A percentile compares a stretch with the other conserved stretches of the same genome.
phyloP scores from a whole-genome alignment of 192 early-diverging fungal species.

The Gamsiella multidivaricata region DNA sequence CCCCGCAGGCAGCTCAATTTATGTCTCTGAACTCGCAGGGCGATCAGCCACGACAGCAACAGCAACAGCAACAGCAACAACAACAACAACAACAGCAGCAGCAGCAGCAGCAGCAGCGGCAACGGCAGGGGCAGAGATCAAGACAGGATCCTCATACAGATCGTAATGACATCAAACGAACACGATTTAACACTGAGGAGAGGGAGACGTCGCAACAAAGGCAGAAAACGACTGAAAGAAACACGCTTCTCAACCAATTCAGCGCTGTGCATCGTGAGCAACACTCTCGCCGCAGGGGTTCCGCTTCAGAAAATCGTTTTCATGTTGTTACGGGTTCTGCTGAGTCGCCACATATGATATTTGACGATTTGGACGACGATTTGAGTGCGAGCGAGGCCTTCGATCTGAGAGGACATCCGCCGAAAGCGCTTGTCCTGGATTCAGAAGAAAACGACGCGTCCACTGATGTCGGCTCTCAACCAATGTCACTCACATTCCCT shows the following conservation, averaged over 20 bases:
- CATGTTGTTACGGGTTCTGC: neutral
- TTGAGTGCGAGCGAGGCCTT: neutral
- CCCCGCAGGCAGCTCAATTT: neutral
- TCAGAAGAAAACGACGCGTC: constrained; percentile 13
- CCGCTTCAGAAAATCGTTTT: neutral
- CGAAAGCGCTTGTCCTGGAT: neutral
- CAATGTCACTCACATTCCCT: constrained; percentile 38
- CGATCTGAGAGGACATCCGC: neutral
- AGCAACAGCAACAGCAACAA: constrained; percentile 1
- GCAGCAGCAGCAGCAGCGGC: neutral
- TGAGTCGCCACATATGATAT: constrained; percentile 22
- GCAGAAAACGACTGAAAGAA: constrained; percentile 12
- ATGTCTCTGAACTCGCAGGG: constrained; percentile 1
- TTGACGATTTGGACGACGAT: constrained; percentile 18
- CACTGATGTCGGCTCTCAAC: neutral
- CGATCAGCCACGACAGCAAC: neutral
- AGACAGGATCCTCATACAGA: neutral
- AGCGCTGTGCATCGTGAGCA: neutral
- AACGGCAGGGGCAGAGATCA: neutral
- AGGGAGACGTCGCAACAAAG: constrained; percentile 16
- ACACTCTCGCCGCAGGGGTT: too few species aligned
- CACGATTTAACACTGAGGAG: constrained; percentile 3
- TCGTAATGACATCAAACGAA: neutral
- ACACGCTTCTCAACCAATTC: constrained; percentile 33
- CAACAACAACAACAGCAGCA: neutral